These are phyloP conservation scores for Euphorbia tirucalli DNA, from an alignment of 345 rosid species.

Conservation along the genomic window DNA sequence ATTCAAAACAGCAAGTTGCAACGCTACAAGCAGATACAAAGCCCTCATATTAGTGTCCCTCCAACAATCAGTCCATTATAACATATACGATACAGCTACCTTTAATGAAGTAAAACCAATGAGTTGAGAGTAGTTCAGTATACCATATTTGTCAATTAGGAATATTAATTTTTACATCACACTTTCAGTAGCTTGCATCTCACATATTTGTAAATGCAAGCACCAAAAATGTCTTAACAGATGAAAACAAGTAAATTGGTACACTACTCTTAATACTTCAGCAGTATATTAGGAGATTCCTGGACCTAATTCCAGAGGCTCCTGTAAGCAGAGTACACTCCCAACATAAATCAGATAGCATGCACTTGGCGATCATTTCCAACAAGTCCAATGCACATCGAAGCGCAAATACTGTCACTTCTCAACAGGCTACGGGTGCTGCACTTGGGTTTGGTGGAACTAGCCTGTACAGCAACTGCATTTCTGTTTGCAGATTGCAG, in stretches of 20 bases:
- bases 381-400: slow-evolving; percentile 48
- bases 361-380: slow-evolving; percentile 35
- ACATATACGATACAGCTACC: background rate
- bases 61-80: background rate
- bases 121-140: background rate
- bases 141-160: background rate
- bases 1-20: too few species aligned
- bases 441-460: slow-evolving; percentile 33
- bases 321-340: background rate
- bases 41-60: background rate
- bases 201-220: slow-evolving; percentile 6
- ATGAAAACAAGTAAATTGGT: background rate
- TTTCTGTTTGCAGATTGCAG: slow-evolving; percentile 36
- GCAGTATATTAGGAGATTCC: slow-evolving; percentile 1
- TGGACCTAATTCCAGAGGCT: too few species aligned
- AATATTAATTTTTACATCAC: background rate
- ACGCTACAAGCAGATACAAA: too few species aligned
- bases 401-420: slow-evolving; percentile 70
- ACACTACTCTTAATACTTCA: background rate
- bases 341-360: slow-evolving; percentile 16
- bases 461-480: slow-evolving; percentile 36
- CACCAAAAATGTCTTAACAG: background rate
- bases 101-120: background rate
- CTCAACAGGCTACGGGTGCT: slow-evolving; percentile 50
- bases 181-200: slow-evolving; percentile 9